A percentile compares a stretch with the other conserved stretches of the same genome.
Evolutionary conservation across 805 yeast genomes (phyloP).

Genomic region (Candida vartiovaarae): DNA sequence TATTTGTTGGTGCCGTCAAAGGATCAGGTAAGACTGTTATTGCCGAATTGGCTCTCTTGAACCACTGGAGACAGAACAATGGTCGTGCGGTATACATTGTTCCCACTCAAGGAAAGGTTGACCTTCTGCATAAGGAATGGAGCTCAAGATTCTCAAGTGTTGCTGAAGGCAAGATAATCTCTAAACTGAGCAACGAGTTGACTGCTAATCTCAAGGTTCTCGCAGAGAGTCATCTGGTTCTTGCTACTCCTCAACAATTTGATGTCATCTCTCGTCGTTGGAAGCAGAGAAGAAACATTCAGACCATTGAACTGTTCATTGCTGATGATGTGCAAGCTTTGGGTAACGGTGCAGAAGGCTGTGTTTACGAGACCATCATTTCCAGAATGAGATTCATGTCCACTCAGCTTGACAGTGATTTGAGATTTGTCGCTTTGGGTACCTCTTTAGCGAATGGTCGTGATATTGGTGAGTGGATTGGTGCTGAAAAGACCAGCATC

Average conservation of each 20-base stretch:
- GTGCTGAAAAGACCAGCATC: constrained; percentile 50
- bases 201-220: constrained; percentile 47
- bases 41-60: constrained; percentile 67
- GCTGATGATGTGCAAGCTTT: constrained; percentile 68
- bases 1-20: constrained; percentile 64
- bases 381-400: constrained; percentile 68
- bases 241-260: constrained; percentile 78
- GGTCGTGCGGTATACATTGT: constrained; percentile 71
- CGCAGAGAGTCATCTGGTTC: constrained; percentile 54
- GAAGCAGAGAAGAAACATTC: constrained; percentile 70
- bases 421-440: constrained; percentile 65
- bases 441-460: constrained; percentile 66
- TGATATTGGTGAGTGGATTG: constrained; percentile 85
- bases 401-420: constrained; percentile 48
- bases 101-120: constrained; percentile 53
- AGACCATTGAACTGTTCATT: constrained; percentile 58
- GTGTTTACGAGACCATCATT: constrained; percentile 60
- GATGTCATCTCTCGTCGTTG: constrained; percentile 70
- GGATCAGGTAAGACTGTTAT: constrained; percentile 70
- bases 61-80: constrained; percentile 61
- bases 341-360: constrained; percentile 51
- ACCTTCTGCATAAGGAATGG: constrained; percentile 47
- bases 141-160: constrained; percentile 34
- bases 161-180: constrained; percentile 52
- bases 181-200: constrained; percentile 46